These are phyloP conservation scores for Dittrichia graveolens DNA, from an alignment of 129 eudicot genomes.

Conservation along the genomic window DNA sequence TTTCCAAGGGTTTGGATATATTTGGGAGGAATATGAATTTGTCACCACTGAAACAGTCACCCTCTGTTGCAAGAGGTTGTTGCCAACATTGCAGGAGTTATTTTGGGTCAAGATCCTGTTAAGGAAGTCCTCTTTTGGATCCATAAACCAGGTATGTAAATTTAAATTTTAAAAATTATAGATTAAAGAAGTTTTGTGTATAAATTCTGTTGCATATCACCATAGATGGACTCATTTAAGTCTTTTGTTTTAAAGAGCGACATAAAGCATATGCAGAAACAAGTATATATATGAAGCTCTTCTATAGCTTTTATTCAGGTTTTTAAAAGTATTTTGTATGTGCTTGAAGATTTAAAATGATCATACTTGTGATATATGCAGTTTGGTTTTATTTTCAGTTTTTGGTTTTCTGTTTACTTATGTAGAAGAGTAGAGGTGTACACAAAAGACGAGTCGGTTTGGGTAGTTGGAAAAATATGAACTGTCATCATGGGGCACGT, in stretches of 20 bases:
- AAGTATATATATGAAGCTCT: too few species aligned
- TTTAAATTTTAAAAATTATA: not conserved
- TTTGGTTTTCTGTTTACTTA: too few species aligned
- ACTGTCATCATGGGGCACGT: too few species aligned
- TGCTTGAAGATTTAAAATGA: too few species aligned
- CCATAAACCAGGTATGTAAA: not conserved
- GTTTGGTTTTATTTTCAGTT: too few species aligned
- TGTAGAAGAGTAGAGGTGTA: too few species aligned
- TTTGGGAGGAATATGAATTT: not conserved
- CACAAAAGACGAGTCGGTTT: too few species aligned
- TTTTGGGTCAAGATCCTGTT: constrained; percentile 1
- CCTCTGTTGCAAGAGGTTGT: not conserved
- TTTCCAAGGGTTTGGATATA: not conserved
- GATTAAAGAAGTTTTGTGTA: not conserved
- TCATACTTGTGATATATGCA: too few species aligned
- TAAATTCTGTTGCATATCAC: not conserved
- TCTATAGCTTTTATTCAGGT: too few species aligned
- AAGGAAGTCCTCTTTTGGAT: constrained; percentile 4
- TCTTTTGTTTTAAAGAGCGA: not conserved
- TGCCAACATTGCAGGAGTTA: not conserved
- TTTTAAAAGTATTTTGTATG: too few species aligned
- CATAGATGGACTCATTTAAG: not conserved
- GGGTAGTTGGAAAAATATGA: too few species aligned
- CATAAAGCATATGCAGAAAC: too few species aligned
- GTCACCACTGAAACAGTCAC: not conserved